phyloP scores from a whole-genome alignment of 2,329 filamentous ascomycete genomes.

The Knufia fluminis region DNA sequence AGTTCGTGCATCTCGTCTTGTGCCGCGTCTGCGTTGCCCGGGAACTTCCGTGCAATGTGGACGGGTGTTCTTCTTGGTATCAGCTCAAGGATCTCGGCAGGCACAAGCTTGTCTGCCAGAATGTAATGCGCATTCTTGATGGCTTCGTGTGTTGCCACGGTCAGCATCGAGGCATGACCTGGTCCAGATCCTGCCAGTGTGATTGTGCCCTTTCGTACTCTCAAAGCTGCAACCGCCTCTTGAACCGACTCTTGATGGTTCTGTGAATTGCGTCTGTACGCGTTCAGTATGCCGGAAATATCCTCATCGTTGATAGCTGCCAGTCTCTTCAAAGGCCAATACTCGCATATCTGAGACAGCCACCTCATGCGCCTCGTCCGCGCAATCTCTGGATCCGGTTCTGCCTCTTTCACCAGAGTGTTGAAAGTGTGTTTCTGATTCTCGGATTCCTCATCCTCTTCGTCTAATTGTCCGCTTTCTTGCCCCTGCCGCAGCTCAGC shows the following conservation, averaged over 20 bases:
- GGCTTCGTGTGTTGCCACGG: constrained; percentile 47
- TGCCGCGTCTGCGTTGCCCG: not conserved
- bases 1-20: constrained; percentile 1
- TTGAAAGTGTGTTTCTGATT: constrained; percentile 78
- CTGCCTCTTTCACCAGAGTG: constrained; percentile 59
- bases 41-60: constrained; percentile 92
- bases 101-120: constrained; percentile 48
- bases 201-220: constrained; percentile 53
- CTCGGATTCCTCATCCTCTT: constrained; percentile 40
- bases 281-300: constrained; percentile 63
- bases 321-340: constrained; percentile 83
- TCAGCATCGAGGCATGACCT: constrained; percentile 85
- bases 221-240: not conserved
- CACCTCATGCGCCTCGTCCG: constrained; percentile 81
- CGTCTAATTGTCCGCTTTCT: constrained; percentile 36
- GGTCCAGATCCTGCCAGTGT: constrained; percentile 88
- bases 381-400: constrained; percentile 57
- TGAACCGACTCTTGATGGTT: constrained; percentile 9
- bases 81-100: constrained; percentile 73
- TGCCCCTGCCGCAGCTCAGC: constrained; percentile 27
- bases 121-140: constrained; percentile 40
- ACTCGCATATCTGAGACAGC: constrained; percentile 94
- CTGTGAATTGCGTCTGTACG: constrained; percentile 45
- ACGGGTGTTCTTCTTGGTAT: constrained; percentile 83
- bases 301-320: constrained; percentile 72